These are phyloP conservation scores for Thinopyrum obtusiflorum DNA, from an alignment of 202 grass and related monocot species.

Conservation along the genomic window DNA sequence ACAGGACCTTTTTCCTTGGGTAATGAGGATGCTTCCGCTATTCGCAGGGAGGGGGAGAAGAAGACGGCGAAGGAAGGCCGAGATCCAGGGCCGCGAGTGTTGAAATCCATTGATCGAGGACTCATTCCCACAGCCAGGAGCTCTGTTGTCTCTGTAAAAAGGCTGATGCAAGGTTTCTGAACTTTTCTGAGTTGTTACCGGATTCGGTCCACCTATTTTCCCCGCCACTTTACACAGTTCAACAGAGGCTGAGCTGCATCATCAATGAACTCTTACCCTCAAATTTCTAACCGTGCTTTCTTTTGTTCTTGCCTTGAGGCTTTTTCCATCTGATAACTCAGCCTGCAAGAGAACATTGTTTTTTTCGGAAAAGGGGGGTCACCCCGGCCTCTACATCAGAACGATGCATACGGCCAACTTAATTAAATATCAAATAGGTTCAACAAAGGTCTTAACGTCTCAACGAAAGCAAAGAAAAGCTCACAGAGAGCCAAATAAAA, in stretches of 20 bases:
- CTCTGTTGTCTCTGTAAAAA: background rate
- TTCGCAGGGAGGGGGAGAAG: background rate
- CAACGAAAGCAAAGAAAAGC: too few species aligned
- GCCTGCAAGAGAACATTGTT: background rate
- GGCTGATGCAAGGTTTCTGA: too few species aligned
- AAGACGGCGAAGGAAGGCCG: background rate
- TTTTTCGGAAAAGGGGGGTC: too few species aligned
- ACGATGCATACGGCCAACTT: too few species aligned
- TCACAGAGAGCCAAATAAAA: too few species aligned
- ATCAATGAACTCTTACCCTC: background rate
- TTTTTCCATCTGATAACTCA: background rate
- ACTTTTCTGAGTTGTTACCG: background rate
- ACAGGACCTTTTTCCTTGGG: background rate
- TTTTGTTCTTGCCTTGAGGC: background rate
- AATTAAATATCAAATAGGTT: too few species aligned
- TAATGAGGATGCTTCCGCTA: too few species aligned
- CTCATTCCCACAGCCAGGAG: background rate
- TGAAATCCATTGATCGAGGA: background rate
- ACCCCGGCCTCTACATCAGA: too few species aligned
- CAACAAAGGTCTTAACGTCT: too few species aligned
- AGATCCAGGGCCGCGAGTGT: background rate
- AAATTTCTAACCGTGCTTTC: background rate
- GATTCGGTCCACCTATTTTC: background rate
- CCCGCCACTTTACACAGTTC: background rate
- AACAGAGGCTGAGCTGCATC: background rate